Percentiles rank a stretch among this genome's conserved stretches.
phyloP scores from a whole-genome alignment of 495 filamentous ascomycete species.

The Acidomyces sp. region DNA sequence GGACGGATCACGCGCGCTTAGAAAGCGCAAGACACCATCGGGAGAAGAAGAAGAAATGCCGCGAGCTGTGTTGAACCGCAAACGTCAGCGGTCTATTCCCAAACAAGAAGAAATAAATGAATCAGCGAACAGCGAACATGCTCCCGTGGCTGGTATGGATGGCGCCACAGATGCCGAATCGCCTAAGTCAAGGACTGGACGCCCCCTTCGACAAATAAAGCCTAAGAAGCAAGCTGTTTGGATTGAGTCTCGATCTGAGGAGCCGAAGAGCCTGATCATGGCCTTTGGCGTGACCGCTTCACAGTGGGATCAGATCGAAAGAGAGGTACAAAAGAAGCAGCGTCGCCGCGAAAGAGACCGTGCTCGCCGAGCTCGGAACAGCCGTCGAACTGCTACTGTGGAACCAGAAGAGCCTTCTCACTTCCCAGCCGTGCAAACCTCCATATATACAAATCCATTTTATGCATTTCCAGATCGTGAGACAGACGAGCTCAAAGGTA shows the following conservation, averaged over 20 bases:
- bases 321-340: conserved; percentile 38
- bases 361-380: conserved; percentile 20
- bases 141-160: background rate
- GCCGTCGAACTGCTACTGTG: conserved; percentile 20
- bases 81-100: conserved; percentile 20
- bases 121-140: background rate
- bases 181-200: conserved; percentile 16
- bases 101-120: conserved; percentile 4
- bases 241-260: conserved; percentile 13
- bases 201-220: conserved; percentile 15
- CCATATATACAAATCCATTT: conserved; percentile 49
- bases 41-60: conserved; percentile 37
- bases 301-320: conserved; percentile 47
- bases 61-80: conserved; percentile 25
- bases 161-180: conserved; percentile 12
- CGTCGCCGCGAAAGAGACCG: conserved; percentile 29
- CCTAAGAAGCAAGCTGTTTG: conserved; percentile 7
- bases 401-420: conserved; percentile 23
- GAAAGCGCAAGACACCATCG: conserved; percentile 67
- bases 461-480: conserved; percentile 79
- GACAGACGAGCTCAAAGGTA: conserved; percentile 74
- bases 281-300: conserved; percentile 46
- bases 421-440: conserved; percentile 44
- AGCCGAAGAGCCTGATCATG: conserved; percentile 38
- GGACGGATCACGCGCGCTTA: conserved; percentile 71